phyloP scores from a whole-genome alignment of 768 basidiomycete genomes.

The Trametopsis cervina region DNA sequence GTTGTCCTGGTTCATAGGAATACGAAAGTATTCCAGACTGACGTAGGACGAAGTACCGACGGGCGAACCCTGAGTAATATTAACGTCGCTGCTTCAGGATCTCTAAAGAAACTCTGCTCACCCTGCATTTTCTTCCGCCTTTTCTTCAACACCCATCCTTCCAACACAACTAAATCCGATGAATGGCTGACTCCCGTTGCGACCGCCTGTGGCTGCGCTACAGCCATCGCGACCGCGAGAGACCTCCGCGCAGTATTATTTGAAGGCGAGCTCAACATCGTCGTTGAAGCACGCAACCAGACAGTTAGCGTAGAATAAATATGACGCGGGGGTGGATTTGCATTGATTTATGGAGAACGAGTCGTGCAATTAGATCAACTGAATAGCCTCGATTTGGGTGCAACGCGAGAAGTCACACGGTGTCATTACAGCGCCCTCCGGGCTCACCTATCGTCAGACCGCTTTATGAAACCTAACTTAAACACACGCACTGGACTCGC shows the following conservation, averaged over 20 bases:
- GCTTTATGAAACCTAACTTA: too few species aligned
- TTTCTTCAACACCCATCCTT: conserved; percentile 86
- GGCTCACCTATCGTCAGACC: too few species aligned
- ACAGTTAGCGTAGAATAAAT: too few species aligned
- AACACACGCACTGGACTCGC: too few species aligned
- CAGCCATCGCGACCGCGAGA: conserved; percentile 8
- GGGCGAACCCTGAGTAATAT: conserved; percentile 60
- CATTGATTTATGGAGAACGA: too few species aligned
- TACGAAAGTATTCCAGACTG: conserved; percentile 69
- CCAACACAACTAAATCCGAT: conserved; percentile 31
- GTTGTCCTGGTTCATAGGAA: conserved; percentile 64
- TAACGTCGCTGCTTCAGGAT: background rate
- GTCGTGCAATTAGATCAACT: too few species aligned
- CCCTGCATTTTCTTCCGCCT: conserved; percentile 87
- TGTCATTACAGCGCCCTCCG: too few species aligned
- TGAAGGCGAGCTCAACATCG: background rate
- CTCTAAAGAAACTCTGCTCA: conserved; percentile 19
- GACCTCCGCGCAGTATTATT: background rate
- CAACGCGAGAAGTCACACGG: background rate
- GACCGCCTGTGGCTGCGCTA: conserved; percentile 8
- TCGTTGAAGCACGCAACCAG: too few species aligned
- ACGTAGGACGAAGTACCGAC: conserved; percentile 70
- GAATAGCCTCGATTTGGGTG: background rate
- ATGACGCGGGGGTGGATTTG: too few species aligned
- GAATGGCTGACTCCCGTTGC: conserved; percentile 1